phyloP scores from a whole-genome alignment of 352 stramenopile species.

The Globisporangium okanoganense region DNA sequence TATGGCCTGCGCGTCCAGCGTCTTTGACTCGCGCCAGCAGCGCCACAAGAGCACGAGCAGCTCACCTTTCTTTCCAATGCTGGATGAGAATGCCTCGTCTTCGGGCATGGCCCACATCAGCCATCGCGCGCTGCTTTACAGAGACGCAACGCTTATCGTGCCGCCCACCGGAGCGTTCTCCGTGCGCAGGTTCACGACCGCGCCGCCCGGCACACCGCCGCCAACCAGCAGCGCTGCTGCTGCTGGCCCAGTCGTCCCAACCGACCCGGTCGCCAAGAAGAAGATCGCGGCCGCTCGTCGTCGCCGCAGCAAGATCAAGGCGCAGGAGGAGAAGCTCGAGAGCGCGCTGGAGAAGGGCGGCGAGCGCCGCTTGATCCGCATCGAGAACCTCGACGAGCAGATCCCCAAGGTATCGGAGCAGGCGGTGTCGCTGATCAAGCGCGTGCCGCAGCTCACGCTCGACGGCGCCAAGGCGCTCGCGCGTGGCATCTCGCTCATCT shows the following conservation, averaged over 20 bases:
- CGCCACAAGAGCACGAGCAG: slow-evolving; percentile 7
- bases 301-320: slow-evolving; percentile 75
- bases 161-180: slow-evolving; percentile 19
- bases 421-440: slow-evolving; percentile 64
- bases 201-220: slow-evolving; percentile 30
- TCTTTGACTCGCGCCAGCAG: slow-evolving; percentile 13
- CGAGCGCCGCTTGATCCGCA: slow-evolving; percentile 72
- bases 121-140: slow-evolving; percentile 14
- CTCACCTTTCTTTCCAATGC: slow-evolving; percentile 1
- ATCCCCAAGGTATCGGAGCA: slow-evolving; percentile 71
- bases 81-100: neutral
- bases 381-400: slow-evolving; percentile 74
- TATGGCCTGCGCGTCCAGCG: slow-evolving; percentile 17
- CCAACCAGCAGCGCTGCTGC: neutral
- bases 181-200: slow-evolving; percentile 41
- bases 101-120: neutral
- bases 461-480: slow-evolving; percentile 51
- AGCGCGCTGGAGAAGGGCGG: slow-evolving; percentile 74
- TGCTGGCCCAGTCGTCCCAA: slow-evolving; percentile 1
- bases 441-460: slow-evolving; percentile 56
- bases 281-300: slow-evolving; percentile 67
- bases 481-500: slow-evolving; percentile 53
- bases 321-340: slow-evolving; percentile 75
- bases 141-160: slow-evolving; percentile 21
- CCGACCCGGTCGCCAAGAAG: slow-evolving; percentile 63